These are phyloP conservation scores for Gymnopus androsaceus DNA, from an alignment of 1,284 basidiomycete genomes.

Conservation along the genomic window DNA sequence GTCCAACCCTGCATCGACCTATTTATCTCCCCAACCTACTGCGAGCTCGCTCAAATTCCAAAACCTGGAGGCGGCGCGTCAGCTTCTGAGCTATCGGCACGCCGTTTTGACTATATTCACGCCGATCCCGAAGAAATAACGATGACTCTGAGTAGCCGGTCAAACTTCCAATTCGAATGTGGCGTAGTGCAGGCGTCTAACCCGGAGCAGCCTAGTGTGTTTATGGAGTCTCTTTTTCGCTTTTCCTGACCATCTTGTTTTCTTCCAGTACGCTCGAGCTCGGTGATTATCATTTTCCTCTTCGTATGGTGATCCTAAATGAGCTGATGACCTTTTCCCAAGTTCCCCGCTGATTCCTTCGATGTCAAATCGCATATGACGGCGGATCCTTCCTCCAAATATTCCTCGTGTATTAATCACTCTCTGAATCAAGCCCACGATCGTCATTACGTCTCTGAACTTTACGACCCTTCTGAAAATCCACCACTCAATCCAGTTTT, in stretches of 20 bases:
- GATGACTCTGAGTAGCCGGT: too few relatives aligned
- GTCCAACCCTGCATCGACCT: too few relatives aligned
- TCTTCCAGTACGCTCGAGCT: not conserved
- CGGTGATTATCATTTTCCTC: not conserved
- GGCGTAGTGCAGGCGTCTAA: not conserved
- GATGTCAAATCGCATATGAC: constrained; percentile 2
- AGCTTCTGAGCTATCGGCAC: too few relatives aligned
- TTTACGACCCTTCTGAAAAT: not conserved
- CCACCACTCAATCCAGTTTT: not conserved
- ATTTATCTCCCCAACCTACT: too few relatives aligned
- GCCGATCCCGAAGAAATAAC: too few relatives aligned
- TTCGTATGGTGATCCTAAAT: not conserved
- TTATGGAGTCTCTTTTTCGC: not conserved
- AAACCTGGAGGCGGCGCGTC: too few relatives aligned
- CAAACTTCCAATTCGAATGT: too few relatives aligned
- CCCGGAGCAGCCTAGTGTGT: not conserved
- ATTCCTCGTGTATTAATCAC: not conserved
- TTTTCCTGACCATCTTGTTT: not conserved
- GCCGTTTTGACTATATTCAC: too few relatives aligned
- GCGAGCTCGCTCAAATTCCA: too few relatives aligned
- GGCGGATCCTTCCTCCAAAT: not conserved
- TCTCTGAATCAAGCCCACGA: not conserved
- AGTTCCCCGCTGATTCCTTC: constrained; percentile 7
- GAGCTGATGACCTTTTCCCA: not conserved
- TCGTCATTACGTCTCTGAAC: constrained; percentile 4